A percentile compares a stretch with the other conserved stretches of the same genome.
These are phyloP conservation scores for Chalara sp. DNA, from an alignment of 2,329 filamentous ascomycete species.

Conservation along the genomic window DNA sequence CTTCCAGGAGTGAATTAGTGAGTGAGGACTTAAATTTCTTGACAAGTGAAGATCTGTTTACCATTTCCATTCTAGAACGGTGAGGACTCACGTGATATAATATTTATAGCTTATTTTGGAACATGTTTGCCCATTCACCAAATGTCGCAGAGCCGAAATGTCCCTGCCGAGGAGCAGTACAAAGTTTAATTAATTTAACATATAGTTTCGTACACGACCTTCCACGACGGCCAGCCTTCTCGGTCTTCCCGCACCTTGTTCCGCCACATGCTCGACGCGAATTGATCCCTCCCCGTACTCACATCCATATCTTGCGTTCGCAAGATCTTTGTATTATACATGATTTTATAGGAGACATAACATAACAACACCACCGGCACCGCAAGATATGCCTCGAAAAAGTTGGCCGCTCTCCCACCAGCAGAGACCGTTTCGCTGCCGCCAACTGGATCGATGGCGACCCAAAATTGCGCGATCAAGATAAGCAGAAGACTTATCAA, in stretches of 20 bases:
- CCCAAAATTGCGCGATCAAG: constrained; percentile 58
- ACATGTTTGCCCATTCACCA: too few species aligned
- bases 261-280: constrained; percentile 71
- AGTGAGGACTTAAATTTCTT: too few species aligned
- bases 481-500: constrained; percentile 44
- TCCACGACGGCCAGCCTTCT: constrained; percentile 67
- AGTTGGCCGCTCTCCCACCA: constrained; percentile 48
- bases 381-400: constrained; percentile 68
- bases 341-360: constrained; percentile 73
- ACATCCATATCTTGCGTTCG: constrained; percentile 72
- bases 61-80: too few species aligned
- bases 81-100: too few species aligned
- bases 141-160: too few species aligned
- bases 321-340: constrained; percentile 62
- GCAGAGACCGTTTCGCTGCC: constrained; percentile 35
- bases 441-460: constrained; percentile 67
- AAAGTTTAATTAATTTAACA: constrained; percentile 39
- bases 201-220: constrained; percentile 65
- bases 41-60: too few species aligned
- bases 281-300: constrained; percentile 75
- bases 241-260: constrained; percentile 73
- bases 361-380: constrained; percentile 60
- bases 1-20: too few species aligned
- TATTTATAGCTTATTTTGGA: too few species aligned
- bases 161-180: too few species aligned